Evolutionary conservation across 2,329 filamentous ascomycete species (phyloP).

Genomic region (Purpureocillium takamizusanense): DNA sequence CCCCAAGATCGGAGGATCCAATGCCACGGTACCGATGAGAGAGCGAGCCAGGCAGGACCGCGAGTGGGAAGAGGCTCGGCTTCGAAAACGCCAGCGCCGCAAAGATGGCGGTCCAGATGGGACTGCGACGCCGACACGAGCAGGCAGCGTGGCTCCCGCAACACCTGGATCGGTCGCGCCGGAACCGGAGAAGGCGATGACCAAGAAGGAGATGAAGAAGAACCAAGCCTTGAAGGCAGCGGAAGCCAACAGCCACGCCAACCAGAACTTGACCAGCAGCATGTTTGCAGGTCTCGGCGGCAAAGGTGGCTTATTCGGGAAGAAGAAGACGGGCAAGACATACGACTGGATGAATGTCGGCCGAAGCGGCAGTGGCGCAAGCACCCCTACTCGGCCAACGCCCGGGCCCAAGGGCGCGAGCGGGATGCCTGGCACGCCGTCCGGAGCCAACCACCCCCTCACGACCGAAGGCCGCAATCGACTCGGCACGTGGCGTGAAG

Average conservation of each 20-base stretch:
- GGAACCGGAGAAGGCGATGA: slow-evolving; percentile 59
- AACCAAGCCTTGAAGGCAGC: slow-evolving; percentile 67
- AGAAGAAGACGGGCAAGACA: slow-evolving; percentile 55
- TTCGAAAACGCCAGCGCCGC: slow-evolving; percentile 58
- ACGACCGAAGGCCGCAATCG: slow-evolving; percentile 52
- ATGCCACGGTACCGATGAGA: slow-evolving; percentile 46
- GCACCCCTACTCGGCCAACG: slow-evolving; percentile 35
- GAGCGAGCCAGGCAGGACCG: slow-evolving; percentile 57
- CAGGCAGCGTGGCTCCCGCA: slow-evolving; percentile 48
- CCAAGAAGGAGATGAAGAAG: slow-evolving; percentile 79
- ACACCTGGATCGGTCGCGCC: slow-evolving; percentile 55
- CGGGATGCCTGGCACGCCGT: slow-evolving; percentile 20
- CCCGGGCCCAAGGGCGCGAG: slow-evolving; percentile 22
- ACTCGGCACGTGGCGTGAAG: slow-evolving; percentile 70
- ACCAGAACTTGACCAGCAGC: slow-evolving; percentile 74
- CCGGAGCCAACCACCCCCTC: slow-evolving; percentile 28
- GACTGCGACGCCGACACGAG: slow-evolving; percentile 36
- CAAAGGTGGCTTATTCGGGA: slow-evolving; percentile 45
- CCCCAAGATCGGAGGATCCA: slow-evolving; percentile 37
- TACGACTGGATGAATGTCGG: slow-evolving; percentile 65
- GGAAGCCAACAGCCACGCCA: slow-evolving; percentile 70
- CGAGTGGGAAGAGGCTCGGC: slow-evolving; percentile 62
- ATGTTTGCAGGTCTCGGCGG: slow-evolving; percentile 60
- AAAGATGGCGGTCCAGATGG: slow-evolving; percentile 46
- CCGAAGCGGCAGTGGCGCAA: slow-evolving; percentile 41